Evolutionary conservation across 1,139 yeast genomes (phyloP), one percentile per base, ranked within the genome.

Genomic region (Sugiyamaella pinicola): DNA sequence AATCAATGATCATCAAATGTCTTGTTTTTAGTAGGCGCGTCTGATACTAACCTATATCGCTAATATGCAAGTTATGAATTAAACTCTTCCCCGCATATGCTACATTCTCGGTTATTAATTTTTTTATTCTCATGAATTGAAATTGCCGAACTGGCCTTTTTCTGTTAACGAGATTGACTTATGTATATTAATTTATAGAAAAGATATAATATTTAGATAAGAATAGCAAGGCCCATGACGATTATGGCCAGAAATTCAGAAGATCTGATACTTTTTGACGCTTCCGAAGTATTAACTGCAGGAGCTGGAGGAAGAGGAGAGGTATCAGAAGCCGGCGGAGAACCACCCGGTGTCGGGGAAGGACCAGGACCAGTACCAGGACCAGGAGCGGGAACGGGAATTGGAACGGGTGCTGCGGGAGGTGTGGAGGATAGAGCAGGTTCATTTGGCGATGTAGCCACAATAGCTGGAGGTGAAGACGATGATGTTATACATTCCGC

Each of bases 231-330:
- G 28, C 44, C 34, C 44, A 40, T 40, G 18, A 28, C 10, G 44
- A 40, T 15, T 13, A 26, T 8, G 33, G 42, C 26, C 12, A 34
- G 15, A 7, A 37, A 4, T 17, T 24, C 21, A 13, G 35, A 35
- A 21, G 34, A 28, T 17, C 21, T 19, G 6, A 35, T 12, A 4
- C 13, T 15, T 17, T 18, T 13, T 10, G 49, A n/a, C 9, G 49
- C 42, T 2, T 42, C 42, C 17, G 49, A 45, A 18, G 49, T 24
- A 18, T 37, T 31, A 15, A 31, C 49, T 17, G 41, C 26, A 13
- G 55, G 39, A 21, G 54, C 39, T n/a, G 47, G 37, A 9, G 49
- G 47, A 17, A 42, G 24, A 12, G 38, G 31, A 10, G 52, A 19
- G 10, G 39, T 38, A 13, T 24, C 29, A 19, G 49, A 24, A 45